A percentile compares a stretch with the other conserved stretches of the same genome.
Conservation (phyloP, 345 rosid species). For the Eucalyptus curtisii region DNA sequence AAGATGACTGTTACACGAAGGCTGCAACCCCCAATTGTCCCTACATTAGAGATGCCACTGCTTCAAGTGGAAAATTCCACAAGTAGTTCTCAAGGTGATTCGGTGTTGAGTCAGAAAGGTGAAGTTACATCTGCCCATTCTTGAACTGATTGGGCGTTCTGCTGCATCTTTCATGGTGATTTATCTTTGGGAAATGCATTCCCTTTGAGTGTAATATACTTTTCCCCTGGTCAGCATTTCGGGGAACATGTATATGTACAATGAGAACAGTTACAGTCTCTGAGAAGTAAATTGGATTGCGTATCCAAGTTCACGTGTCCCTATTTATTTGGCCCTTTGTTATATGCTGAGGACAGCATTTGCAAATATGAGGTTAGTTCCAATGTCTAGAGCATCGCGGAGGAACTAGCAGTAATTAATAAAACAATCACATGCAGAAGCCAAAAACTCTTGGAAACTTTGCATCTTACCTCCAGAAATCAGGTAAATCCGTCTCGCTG, state of each 20-base stretch:
- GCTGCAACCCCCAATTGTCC: slow-evolving; percentile 32
- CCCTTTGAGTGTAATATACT: neutral
- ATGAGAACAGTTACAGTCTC: neutral
- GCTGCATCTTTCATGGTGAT: neutral
- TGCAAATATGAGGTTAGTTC: neutral
- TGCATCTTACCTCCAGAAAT: neutral
- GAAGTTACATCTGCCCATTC: slow-evolving; percentile 47
- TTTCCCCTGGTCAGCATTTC: neutral
- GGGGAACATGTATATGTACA: neutral
- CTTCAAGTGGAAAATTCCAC: slow-evolving; percentile 10
- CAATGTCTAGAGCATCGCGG: neutral
- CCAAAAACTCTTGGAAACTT: neutral
- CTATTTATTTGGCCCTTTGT: neutral
- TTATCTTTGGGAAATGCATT: neutral
- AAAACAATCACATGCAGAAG: neutral
- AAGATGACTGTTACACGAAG: slow-evolving; percentile 57
- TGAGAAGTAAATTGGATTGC: neutral
- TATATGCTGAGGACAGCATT: neutral
- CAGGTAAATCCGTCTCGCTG: neutral
- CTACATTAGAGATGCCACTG: slow-evolving; percentile 23
- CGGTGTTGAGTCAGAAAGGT: slow-evolving; percentile 12
- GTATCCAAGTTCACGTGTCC: neutral
- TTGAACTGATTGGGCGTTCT: neutral
- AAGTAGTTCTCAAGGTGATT: slow-evolving; percentile 1
- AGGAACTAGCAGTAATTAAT: neutral